A percentile compares a stretch with the other conserved stretches of the same genome.
Conservation (phyloP, 495 filamentous ascomycete species). For the Talaromyces proteolyticus region DNA sequence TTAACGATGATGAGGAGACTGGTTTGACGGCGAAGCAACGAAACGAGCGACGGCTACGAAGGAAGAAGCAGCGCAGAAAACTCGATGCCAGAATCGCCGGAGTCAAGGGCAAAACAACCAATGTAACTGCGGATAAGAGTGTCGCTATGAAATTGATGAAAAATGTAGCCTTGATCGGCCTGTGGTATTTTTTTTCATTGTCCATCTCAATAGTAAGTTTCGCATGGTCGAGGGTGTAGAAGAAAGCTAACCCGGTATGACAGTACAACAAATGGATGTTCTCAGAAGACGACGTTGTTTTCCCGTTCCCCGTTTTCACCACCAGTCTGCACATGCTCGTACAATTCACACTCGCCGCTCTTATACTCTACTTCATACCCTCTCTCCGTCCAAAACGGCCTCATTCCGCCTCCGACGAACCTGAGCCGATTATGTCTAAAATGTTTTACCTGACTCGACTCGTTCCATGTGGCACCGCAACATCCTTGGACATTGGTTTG, state of each 20-base stretch:
- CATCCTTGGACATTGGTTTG: conserved; percentile 91
- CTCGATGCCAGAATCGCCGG: conserved; percentile 70
- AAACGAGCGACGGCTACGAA: conserved; percentile 57
- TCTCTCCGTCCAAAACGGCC: conserved; percentile 66
- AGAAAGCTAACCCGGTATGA: not conserved
- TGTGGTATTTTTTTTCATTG: conserved; percentile 95
- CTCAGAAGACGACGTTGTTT: conserved; percentile 73
- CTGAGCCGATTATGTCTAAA: conserved; percentile 73
- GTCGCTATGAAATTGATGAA: conserved; percentile 60
- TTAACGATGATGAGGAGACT: conserved; percentile 86
- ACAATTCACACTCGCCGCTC: conserved; percentile 77
- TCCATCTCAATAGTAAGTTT: conserved; percentile 85
- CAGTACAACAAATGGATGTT: conserved; percentile 99
- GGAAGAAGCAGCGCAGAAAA: conserved; percentile 57
- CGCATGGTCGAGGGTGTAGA: not conserved
- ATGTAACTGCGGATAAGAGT: conserved; percentile 52
- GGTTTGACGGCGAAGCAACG: conserved; percentile 71
- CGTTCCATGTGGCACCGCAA: conserved; percentile 87
- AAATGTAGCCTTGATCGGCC: conserved; percentile 70
- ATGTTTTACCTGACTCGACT: conserved; percentile 90
- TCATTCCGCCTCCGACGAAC: conserved; percentile 41
- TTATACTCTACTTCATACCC: conserved; percentile 79
- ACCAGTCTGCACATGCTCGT: conserved; percentile 95
- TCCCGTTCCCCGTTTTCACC: conserved; percentile 92
- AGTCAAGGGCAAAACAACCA: conserved; percentile 30